Percentiles rank a stretch among this genome's conserved stretches.
phyloP scores from a whole-genome alignment of 139 green algal genomes.

The Ettlia oleoabundans region DNA sequence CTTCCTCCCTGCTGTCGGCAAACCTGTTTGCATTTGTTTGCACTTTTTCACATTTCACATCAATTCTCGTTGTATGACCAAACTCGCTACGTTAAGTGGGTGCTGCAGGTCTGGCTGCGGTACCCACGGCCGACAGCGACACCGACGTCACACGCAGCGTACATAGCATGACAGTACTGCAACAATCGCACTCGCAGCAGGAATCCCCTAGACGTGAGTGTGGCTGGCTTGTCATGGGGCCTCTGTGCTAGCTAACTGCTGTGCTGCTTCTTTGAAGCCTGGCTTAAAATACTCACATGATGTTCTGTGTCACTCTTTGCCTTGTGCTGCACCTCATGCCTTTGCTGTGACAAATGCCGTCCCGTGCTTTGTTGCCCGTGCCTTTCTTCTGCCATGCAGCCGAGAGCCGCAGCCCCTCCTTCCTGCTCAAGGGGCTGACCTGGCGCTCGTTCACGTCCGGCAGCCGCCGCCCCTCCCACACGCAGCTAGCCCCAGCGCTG shows the following conservation, averaged over 20 bases:
- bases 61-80: no score
- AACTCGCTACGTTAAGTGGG: no score
- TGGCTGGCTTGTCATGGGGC: neutral
- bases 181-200: neutral
- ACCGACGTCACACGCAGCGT: conserved; percentile 21
- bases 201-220: neutral
- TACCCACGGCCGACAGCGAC: conserved; percentile 9
- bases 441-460: conserved; percentile 21
- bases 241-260: neutral
- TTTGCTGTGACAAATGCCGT: no score
- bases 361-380: no score
- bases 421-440: conserved; percentile 10
- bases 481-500: conserved; percentile 9
- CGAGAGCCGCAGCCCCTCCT: conserved; percentile 7
- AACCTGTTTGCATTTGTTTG: neutral
- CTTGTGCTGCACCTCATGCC: no score
- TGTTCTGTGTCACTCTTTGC: no score
- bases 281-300: neutral
- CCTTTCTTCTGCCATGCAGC: neutral
- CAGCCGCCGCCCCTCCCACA: conserved; percentile 2
- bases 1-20: no score
- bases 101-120: conserved; percentile 10
- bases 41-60: no score
- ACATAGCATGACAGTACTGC: conserved; percentile 16
- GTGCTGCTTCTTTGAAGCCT: neutral